Base-by-base conservation (phyloP, 495 filamentous ascomycete genomes). In the Xylaria nigripes region DNA sequence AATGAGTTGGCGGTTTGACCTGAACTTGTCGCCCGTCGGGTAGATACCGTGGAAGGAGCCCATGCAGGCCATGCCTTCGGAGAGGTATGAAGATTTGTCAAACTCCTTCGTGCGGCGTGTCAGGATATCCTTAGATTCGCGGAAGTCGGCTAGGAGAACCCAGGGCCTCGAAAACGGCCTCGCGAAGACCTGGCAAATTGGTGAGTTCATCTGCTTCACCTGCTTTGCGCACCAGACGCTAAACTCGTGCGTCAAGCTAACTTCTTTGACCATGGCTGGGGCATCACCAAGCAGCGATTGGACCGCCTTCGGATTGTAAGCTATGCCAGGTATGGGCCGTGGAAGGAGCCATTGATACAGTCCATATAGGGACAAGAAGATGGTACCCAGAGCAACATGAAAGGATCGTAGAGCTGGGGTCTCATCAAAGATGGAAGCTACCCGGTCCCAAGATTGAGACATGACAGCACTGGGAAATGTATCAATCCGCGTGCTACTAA, bases 141-240 rank as follows among this genome's bases (percentile, higher is more conserved):
- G 51, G 24, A 53, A 64, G 48, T 75, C 71, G 18, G 55, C 54
- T 3, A 75, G 10, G 4, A 73, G 29, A 12, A 73, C 47, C 45
- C 50, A 62, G 2, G 72, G 70, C 47, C 58, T 56, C 0, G 45
- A 27, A 6, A 73, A 62, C 2, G 68, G 70, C 21, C 40, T n/a
- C 9, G 67, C 38, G 51, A 72, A 73, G 12, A 72, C 27, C 53
- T 74, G 73, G 10, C 57, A 41, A 4, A 76, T 59, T 0, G 72
- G 70, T 13, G 71, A 61, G 18, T 67, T 50, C n/a, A 66, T n/a
- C n/a, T 56, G 55, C 6, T 32, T 40, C 7, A 23, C 18, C 23
- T 64, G 63, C 42, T 38, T 27, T 9, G 21, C 24, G 9, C 45
- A 29, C 58, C 59, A 68, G 7, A 22, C 42, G 12, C 45, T 48